Conservation (phyloP, 1,284 basidiomycete species). For the Naganishia cerealis region DNA sequence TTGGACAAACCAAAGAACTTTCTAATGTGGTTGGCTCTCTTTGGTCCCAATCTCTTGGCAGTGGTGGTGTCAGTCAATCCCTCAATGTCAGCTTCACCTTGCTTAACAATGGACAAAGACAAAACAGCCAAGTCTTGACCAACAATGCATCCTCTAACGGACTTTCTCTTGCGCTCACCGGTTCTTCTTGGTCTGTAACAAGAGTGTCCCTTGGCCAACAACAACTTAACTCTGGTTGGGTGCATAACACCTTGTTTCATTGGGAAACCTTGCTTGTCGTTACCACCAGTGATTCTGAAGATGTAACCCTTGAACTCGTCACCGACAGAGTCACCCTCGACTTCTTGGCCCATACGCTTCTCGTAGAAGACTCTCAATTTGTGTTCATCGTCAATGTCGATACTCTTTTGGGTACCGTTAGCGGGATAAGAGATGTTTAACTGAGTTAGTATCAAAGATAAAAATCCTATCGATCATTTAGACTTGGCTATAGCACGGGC, state of each 20-base stretch:
- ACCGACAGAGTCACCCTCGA: constrained; percentile 79
- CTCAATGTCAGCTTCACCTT: constrained; percentile 87
- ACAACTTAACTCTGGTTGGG: constrained; percentile 88
- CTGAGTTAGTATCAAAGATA: too few relatives aligned
- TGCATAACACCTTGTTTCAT: constrained; percentile 99
- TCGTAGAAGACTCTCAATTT: constrained; percentile 95
- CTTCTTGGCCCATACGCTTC: constrained; percentile 94
- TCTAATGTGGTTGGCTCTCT: constrained; percentile 90
- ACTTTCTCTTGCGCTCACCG: constrained; percentile 98
- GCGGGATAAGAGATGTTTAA: too few relatives aligned
- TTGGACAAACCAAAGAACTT: constrained; percentile 97
- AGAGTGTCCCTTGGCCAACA: constrained; percentile 92
- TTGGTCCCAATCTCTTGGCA: constrained; percentile 83
- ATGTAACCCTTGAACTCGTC: constrained; percentile 98
- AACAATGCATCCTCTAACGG: constrained; percentile 96
- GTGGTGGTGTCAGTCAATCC: constrained; percentile 90
- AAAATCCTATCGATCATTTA: too few relatives aligned
- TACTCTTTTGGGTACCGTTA: too few relatives aligned
- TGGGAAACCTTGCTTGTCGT: constrained; percentile 72
- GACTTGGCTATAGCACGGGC: too few relatives aligned
- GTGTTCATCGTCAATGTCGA: too few relatives aligned
- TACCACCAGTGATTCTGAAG: constrained; percentile 84
- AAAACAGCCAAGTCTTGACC: constrained; percentile 94
- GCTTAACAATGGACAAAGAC: constrained; percentile 92
- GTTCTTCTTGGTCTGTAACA: constrained; percentile 92